Conservation (phyloP, 1,139 yeast genomes). For the Trichomonascaceae sp. region DNA sequence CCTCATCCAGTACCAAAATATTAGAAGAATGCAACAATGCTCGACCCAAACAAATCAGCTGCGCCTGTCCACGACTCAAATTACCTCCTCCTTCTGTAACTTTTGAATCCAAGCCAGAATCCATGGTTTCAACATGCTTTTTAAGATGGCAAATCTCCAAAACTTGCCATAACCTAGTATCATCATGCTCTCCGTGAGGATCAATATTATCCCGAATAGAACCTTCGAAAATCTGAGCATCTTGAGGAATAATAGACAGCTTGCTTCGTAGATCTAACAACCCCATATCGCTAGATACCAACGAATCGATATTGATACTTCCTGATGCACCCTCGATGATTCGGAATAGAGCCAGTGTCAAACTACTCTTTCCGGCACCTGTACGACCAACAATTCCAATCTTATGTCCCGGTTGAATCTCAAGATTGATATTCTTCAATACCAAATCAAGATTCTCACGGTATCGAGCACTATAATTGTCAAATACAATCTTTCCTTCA, state of each 20-base stretch:
- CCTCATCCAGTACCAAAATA: conserved; percentile 69
- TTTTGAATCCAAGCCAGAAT: conserved; percentile 32
- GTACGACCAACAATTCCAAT: conserved; percentile 73
- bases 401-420: conserved; percentile 47
- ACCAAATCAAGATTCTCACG: conserved; percentile 70
- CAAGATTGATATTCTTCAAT: conserved; percentile 46
- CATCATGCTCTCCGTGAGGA: conserved; percentile 34
- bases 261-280: conserved; percentile 51
- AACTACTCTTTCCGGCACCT: conserved; percentile 69
- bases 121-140: conserved; percentile 59
- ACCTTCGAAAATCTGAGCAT: conserved; percentile 66
- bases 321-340: conserved; percentile 62
- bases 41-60: conserved; percentile 66
- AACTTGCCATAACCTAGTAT: conserved; percentile 56
- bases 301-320: conserved; percentile 47
- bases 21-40: conserved; percentile 73
- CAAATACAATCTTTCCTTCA: conserved; percentile 50
- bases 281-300: conserved; percentile 52
- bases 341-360: conserved; percentile 67
- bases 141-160: conserved; percentile 79
- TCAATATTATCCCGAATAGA: conserved; percentile 60
- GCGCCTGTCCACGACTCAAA: conserved; percentile 73
- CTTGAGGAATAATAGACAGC: conserved; percentile 69
- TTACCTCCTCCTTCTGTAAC: conserved; percentile 68
- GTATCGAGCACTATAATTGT: conserved; percentile 56